These are phyloP conservation scores for Didymellaceae sp. DNA, from an alignment of 2,329 filamentous ascomycete genomes.

Conservation along the genomic window DNA sequence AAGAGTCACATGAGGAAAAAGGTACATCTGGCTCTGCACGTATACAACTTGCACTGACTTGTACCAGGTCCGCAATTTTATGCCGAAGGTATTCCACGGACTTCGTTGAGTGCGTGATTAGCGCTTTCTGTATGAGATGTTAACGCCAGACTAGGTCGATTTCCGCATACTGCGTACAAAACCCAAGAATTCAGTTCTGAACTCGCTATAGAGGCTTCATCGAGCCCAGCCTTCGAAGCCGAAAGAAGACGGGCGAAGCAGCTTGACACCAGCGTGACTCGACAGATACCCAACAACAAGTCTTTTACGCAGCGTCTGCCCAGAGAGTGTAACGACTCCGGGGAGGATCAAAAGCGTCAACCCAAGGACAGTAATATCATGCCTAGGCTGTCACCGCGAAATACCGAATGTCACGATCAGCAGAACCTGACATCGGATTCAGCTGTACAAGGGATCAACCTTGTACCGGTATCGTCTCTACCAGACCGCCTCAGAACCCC, in stretches of 20 bases:
- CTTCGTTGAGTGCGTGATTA: conserved; percentile 13
- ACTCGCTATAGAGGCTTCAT: conserved; percentile 35
- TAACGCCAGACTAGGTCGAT: conserved; percentile 18
- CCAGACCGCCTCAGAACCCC: conserved; percentile 73
- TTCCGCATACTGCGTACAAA: conserved; percentile 30
- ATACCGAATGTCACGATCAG: not conserved
- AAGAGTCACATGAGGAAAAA: not conserved
- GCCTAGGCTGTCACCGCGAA: not conserved
- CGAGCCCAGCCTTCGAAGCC: conserved; percentile 51
- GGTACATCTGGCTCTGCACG: not conserved
- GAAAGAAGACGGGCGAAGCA: conserved; percentile 37
- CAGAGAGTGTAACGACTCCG: not conserved
- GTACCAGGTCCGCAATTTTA: conserved; percentile 5
- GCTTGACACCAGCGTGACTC: not conserved
- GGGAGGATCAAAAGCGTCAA: not conserved
- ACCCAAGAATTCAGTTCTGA: conserved; percentile 41
- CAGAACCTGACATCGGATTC: not conserved
- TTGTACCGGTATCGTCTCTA: conserved; percentile 65
- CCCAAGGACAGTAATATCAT: not conserved
- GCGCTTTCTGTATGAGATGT: not conserved
- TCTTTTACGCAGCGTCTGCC: not conserved
- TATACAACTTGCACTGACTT: not conserved
- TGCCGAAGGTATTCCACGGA: conserved; percentile 2
- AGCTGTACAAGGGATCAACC: conserved; percentile 62
- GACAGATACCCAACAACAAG: not conserved